phyloP scores from a whole-genome alignment of 345 rosid genomes.

The Rhodamnia rubescens region DNA sequence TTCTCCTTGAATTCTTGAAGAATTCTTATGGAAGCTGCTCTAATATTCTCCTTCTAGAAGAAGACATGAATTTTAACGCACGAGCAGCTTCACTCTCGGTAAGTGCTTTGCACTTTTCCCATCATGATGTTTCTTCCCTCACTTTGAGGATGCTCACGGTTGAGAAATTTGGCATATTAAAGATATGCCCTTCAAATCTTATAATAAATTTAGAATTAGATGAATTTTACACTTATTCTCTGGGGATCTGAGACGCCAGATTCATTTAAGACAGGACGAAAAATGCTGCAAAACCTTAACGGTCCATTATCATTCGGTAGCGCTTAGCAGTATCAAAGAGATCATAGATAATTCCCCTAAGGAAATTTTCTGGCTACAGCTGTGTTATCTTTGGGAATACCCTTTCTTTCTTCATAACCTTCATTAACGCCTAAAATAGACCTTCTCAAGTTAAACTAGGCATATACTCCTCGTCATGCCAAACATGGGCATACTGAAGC shows the following conservation, averaged over 20 bases:
- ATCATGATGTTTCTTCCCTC: not conserved
- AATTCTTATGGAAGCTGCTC: conserved; percentile 37
- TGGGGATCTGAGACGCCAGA: not conserved
- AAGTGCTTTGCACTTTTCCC: conserved; percentile 8
- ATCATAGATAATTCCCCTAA: not conserved
- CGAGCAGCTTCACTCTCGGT: conserved; percentile 76
- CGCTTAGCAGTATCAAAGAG: not conserved
- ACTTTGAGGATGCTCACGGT: not conserved
- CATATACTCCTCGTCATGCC: not conserved
- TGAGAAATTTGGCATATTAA: not conserved
- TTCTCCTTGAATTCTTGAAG: conserved; percentile 50
- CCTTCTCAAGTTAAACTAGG: not conserved
- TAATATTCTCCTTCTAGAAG: conserved; percentile 60
- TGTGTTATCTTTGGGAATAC: not conserved
- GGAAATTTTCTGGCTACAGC: not conserved
- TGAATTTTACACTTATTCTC: not conserved
- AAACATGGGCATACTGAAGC: not conserved
- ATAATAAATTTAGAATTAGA: not conserved
- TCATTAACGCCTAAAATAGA: not conserved
- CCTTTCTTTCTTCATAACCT: not conserved
- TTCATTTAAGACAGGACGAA: not conserved
- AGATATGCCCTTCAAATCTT: not conserved
- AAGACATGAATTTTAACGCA: conserved; percentile 78
- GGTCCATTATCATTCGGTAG: not conserved
- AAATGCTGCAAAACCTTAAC: not conserved